Conservation (phyloP, 768 basidiomycete genomes). For the Pleurotus sapidus region DNA sequence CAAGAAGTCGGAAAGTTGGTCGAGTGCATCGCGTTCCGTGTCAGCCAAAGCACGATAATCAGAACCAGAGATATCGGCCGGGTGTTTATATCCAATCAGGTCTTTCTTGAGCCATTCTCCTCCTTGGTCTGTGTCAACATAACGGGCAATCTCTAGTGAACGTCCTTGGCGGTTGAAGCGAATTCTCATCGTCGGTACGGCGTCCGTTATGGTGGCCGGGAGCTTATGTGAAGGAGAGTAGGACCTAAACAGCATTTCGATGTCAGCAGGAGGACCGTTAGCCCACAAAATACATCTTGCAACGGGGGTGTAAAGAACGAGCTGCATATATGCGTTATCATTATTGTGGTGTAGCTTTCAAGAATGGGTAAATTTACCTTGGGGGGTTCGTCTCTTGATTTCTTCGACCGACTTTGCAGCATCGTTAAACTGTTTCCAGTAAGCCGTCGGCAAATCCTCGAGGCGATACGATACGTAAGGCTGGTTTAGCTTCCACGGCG, state of each 20-base stretch:
- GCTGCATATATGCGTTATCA: conserved; percentile 22
- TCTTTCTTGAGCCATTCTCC: conserved; percentile 39
- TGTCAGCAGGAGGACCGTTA: conserved; percentile 44
- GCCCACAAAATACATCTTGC: conserved; percentile 51
- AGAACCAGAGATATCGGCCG: conserved; percentile 1
- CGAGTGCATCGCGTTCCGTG: conserved; percentile 23
- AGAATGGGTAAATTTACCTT: conserved; percentile 28
- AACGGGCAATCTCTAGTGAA: conserved; percentile 33
- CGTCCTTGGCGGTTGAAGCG: conserved; percentile 31
- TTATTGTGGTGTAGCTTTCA: background rate
- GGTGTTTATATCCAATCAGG: conserved; percentile 16
- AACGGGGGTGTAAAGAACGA: conserved; percentile 34
- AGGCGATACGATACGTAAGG: conserved; percentile 1
- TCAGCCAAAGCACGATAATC: conserved; percentile 14
- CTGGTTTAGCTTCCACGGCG: background rate
- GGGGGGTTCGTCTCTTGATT: conserved; percentile 51
- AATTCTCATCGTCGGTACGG: conserved; percentile 30
- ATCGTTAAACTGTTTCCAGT: conserved; percentile 46
- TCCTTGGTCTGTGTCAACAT: conserved; percentile 23
- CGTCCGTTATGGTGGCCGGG: conserved; percentile 6
- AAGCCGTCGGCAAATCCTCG: conserved; percentile 25
- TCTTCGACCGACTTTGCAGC: conserved; percentile 41
- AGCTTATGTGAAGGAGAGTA: conserved; percentile 4
- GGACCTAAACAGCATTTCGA: conserved; percentile 37
- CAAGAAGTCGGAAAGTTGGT: conserved; percentile 10